These are phyloP conservation scores for Kazachstania psychrophila DNA, from an alignment of 805 yeast species.

Conservation along the genomic window DNA sequence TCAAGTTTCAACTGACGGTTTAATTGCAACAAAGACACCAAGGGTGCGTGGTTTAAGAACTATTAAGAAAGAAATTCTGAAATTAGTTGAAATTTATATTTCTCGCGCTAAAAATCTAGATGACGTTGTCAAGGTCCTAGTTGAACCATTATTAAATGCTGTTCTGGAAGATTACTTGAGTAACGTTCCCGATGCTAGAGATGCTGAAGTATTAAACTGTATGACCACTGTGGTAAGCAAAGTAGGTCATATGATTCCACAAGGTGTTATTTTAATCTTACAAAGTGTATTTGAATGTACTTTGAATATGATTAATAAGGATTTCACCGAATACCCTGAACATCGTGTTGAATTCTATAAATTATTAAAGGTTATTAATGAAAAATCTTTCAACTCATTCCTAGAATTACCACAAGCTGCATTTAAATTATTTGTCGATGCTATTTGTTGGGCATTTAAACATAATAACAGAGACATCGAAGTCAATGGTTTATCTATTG, in stretches of 20 bases:
- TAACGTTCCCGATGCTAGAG: constrained; percentile 93
- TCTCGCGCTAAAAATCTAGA: constrained; percentile 79
- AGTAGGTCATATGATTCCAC: constrained; percentile 82
- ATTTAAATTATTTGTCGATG: constrained; percentile 82
- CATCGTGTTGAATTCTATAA: constrained; percentile 95
- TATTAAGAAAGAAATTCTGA: constrained; percentile 86
- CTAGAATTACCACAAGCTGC: constrained; percentile 85
- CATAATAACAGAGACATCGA: constrained; percentile 97
- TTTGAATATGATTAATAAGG: constrained; percentile 88
- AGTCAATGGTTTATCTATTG: constrained; percentile 76
- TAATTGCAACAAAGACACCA: constrained; percentile 89
- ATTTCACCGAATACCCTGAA: constrained; percentile 94
- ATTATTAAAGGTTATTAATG: constrained; percentile 76
- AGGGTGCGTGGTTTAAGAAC: constrained; percentile 93
- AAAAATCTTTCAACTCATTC: constrained; percentile 77
- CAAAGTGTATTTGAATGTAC: constrained; percentile 93
- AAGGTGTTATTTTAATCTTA: constrained; percentile 76
- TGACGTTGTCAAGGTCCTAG: constrained; percentile 72
- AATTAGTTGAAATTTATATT: constrained; percentile 80
- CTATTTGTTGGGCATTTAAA: constrained; percentile 96
- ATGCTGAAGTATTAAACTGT: constrained; percentile 94
- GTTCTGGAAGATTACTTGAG: constrained; percentile 81
- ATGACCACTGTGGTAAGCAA: constrained; percentile 82
- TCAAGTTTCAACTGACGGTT: constrained; percentile 69
- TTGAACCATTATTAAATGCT: constrained; percentile 74